These are phyloP conservation scores for Pseudogymnoascus verrucosus DNA, from an alignment of 2,329 filamentous ascomycete species.

Conservation along the genomic window DNA sequence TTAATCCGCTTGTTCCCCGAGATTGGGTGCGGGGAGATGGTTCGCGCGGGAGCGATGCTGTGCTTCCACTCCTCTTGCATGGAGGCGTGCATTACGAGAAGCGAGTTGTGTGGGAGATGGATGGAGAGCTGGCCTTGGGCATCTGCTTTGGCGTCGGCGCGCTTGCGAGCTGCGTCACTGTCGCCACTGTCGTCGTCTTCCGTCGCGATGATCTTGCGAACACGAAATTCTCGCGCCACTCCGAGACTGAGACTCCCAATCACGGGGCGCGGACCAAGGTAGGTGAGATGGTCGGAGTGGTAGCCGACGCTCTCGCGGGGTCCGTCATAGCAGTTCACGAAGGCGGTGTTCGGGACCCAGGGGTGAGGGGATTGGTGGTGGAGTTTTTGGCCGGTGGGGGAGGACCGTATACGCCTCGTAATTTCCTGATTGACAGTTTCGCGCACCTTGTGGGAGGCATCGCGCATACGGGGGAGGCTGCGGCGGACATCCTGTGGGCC, in stretches of 20 bases:
- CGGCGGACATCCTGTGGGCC: slow-evolving; percentile 58
- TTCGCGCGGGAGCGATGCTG: slow-evolving; percentile 63
- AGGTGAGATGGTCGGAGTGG: slow-evolving; percentile 88
- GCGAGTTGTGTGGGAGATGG: slow-evolving; percentile 87
- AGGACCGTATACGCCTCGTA: slow-evolving; percentile 56
- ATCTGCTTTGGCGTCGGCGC: slow-evolving; percentile 42
- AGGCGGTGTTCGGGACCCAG: slow-evolving; percentile 83
- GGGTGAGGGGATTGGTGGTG: slow-evolving; percentile 60
- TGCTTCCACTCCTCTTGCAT: slow-evolving; percentile 99
- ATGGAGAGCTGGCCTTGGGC: slow-evolving; percentile 82
- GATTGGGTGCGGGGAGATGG: slow-evolving; percentile 78
- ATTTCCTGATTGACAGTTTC: slow-evolving; percentile 71
- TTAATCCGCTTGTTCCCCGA: slow-evolving; percentile 79
- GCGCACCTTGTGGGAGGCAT: slow-evolving; percentile 62
- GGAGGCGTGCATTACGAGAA: slow-evolving; percentile 92
- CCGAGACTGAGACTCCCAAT: slow-evolving; percentile 89
- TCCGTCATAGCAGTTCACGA: slow-evolving; percentile 90
- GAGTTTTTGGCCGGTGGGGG: slow-evolving; percentile 62
- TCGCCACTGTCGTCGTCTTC: slow-evolving; percentile 30
- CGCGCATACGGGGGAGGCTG: slow-evolving; percentile 65
- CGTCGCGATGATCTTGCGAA: slow-evolving; percentile 64
- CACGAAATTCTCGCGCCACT: slow-evolving; percentile 86
- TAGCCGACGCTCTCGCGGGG: slow-evolving; percentile 78
- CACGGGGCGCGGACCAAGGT: slow-evolving; percentile 77
- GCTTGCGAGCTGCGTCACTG: slow-evolving; percentile 17